Conservation (phyloP, 306 rosid species). For the Rosa multiflora region DNA sequence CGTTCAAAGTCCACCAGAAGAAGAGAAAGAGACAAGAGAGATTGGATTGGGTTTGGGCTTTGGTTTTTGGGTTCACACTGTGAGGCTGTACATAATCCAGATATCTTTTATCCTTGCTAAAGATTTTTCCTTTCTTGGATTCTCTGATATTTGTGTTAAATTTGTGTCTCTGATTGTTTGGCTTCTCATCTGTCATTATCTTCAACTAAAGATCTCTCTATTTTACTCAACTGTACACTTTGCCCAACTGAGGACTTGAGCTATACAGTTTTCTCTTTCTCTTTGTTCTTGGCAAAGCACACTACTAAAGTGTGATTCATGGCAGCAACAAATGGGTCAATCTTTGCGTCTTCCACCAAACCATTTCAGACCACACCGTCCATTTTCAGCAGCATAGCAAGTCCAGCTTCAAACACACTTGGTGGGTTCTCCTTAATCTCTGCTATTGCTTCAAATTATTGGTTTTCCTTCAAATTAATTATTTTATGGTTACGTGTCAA, state of each 20-base stretch:
- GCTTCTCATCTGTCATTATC: constrained; percentile 12
- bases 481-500: neutral
- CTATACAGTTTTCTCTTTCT: neutral
- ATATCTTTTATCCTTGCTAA: constrained; percentile 29
- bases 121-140: constrained; percentile 23
- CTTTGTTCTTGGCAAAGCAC: neutral
- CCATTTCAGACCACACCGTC: constrained; percentile 38
- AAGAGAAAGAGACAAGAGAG: constrained; percentile 12
- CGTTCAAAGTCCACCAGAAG: constrained; percentile 4
- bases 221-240: neutral
- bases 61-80: constrained; percentile 18
- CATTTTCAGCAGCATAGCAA: constrained; percentile 22
- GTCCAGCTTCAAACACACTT: constrained; percentile 31
- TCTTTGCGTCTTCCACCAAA: constrained; percentile 53
- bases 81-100: constrained; percentile 33
- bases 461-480: neutral
- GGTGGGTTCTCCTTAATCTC: constrained; percentile 39
- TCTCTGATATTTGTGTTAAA: constrained; percentile 25
- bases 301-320: constrained; percentile 30
- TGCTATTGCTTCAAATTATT: neutral
- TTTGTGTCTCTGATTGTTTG: constrained; percentile 24
- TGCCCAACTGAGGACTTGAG: constrained; percentile 7
- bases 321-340: constrained; percentile 63
- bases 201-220: neutral
- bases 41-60: constrained; percentile 45